These are phyloP conservation scores for Calvatia gigantea DNA, from an alignment of 768 basidiomycete genomes.

Conservation along the genomic window DNA sequence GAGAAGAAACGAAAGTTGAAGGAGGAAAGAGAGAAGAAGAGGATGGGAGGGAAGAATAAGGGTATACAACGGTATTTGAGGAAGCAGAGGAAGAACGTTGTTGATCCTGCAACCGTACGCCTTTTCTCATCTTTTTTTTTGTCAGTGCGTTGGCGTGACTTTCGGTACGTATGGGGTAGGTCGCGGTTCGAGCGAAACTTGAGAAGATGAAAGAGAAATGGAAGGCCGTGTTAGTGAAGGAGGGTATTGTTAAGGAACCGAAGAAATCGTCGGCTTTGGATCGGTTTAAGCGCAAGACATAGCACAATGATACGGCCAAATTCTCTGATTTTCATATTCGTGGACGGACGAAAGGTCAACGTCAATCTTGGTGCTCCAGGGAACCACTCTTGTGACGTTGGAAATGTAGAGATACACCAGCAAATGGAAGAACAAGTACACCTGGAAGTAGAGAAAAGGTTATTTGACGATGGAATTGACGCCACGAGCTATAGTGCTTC, in stretches of 20 bases:
- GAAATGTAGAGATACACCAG: too few species aligned
- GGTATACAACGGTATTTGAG: slow-evolving; percentile 80
- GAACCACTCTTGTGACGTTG: too few species aligned
- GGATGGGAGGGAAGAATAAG: slow-evolving; percentile 87
- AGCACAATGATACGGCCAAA: background rate
- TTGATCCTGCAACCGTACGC: slow-evolving; percentile 75
- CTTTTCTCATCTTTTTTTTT: background rate
- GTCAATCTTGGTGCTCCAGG: too few species aligned
- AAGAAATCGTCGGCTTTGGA: slow-evolving; percentile 37
- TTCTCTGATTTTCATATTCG: background rate
- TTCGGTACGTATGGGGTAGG: slow-evolving; percentile 22
- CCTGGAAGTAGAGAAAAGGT: background rate
- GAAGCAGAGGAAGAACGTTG: slow-evolving; percentile 93
- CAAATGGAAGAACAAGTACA: background rate
- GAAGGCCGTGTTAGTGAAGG: slow-evolving; percentile 30
- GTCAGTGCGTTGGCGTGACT: background rate
- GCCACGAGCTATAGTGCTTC: slow-evolving; percentile 29
- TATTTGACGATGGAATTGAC: slow-evolving; percentile 38
- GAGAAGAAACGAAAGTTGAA: slow-evolving; percentile 26
- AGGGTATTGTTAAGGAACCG: slow-evolving; percentile 16
- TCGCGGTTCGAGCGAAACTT: slow-evolving; percentile 66
- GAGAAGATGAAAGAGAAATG: slow-evolving; percentile 50
- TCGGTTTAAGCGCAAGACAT: slow-evolving; percentile 32
- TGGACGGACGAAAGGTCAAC: too few species aligned
- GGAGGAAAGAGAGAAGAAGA: slow-evolving; percentile 60